phyloP scores from a whole-genome alignment of 805 yeast species.

The Sporopachydermia lactativora region DNA sequence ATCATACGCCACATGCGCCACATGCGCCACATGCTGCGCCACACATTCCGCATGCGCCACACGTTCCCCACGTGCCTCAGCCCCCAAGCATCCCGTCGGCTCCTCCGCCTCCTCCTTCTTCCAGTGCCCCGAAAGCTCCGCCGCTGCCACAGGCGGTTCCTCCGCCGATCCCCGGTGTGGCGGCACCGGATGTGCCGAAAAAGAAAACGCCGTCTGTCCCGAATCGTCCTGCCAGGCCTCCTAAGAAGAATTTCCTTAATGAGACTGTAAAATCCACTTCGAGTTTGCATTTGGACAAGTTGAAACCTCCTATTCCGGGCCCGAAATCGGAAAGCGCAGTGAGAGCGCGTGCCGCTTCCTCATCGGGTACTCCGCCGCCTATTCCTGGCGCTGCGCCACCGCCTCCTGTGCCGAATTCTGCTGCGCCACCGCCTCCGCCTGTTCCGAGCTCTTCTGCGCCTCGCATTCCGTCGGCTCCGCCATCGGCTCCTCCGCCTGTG shows the following conservation, averaged over 20 bases:
- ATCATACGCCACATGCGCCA: conserved; percentile 10
- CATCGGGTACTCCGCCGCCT: conserved; percentile 5
- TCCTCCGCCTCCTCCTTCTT: conserved; percentile 14
- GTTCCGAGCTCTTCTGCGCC: conserved; percentile 7
- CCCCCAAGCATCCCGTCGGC: conserved; percentile 14
- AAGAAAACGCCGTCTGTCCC: background rate
- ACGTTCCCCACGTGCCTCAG: conserved; percentile 18
- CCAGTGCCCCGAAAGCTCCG: conserved; percentile 18
- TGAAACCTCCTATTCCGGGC: background rate
- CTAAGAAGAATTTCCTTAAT: background rate
- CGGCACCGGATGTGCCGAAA: conserved; percentile 3
- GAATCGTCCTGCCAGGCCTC: conserved; percentile 1
- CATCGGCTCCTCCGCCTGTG: conserved; percentile 8
- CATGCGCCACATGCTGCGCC: conserved; percentile 7
- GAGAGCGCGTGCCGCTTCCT: conserved; percentile 7
- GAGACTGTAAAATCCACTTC: background rate
- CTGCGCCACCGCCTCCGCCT: conserved; percentile 7
- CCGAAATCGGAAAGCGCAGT: conserved; percentile 3
- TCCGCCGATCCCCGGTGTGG: conserved; percentile 7
- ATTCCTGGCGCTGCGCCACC: conserved; percentile 6
- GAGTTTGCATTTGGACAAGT: background rate
- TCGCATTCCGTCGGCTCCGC: conserved; percentile 6
- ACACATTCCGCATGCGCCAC: conserved; percentile 12
- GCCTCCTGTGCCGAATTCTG: conserved; percentile 5
- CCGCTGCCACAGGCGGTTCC: conserved; percentile 7